Evolutionary conservation across 106 monocot species (phyloP), one percentile per base, ranked within the genome.

Genomic region (Allium fistulosum): DNA sequence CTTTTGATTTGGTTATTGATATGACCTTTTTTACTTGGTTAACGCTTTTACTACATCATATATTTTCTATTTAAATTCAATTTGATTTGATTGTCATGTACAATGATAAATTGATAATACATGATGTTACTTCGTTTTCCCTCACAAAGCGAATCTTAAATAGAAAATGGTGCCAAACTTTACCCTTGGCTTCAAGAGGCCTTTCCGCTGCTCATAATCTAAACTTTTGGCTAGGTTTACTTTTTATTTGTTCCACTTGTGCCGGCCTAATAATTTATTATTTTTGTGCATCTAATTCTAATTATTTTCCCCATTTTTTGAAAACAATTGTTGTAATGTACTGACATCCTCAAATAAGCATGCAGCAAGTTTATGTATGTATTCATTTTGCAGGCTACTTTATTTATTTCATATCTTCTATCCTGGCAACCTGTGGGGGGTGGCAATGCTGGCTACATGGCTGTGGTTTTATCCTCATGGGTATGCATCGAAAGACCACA

Each of bases 401-500:
- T n/a, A 63, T 76, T 12, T 97, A 80, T 84, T 88, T 97, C 71
- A 56, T 76, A 52, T 74, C 61, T 45, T 84, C 88, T 37, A 68
- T 87, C 70, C 52, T 88, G 66, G 97, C 97, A 71, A 81, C 84
- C 58, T 97, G 92, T 72, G 59, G 83, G 70, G 72, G 84, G 49
- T 97, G 97, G 97, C 58, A 63, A 7, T 97, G 76, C 74, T 97
- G 97, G 97, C 82, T 80, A 18, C 72, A 79, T 82, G 88, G 84
- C 63, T 97, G 86, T 77, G 97, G 92, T 64, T 97, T 97, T 74
- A 67, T 97, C 57, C 86, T 97, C 27, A 92, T 97, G 86, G 92
- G 97, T 97, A 86, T 66, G 71, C 74, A 59, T 52, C 74, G 11
- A 22, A 22, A 22, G 22, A 22, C 22, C 22, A 22, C 22, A 22